Base-by-base conservation (phyloP, 73 alveolate species). In the Symbiodinium natans region DNA sequence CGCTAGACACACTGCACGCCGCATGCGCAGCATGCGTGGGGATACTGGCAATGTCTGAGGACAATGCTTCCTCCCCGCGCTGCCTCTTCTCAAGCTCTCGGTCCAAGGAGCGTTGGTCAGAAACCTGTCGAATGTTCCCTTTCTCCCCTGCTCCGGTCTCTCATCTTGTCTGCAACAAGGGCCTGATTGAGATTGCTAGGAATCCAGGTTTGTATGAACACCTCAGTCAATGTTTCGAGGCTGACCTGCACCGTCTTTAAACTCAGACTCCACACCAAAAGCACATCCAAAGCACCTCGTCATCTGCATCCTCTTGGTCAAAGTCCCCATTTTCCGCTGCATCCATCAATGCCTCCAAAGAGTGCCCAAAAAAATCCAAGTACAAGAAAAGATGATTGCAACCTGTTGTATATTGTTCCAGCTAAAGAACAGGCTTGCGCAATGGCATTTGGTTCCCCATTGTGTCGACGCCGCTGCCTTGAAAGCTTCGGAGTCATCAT, bases 131-230 rank as follows among this genome's bases (percentile, higher is more conserved):
- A 29, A 85, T 9, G 0, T 0, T n/a, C n/a, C n/a, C n/a, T n/a
- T n/a, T n/a, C n/a, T n/a, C n/a, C n/a, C n/a, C n/a, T 42, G 40
- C n/a, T 1, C 41, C n/a, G 75, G n/a, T 9, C 34, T 21, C 29
- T 36, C 68, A 54, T 31, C 25, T 23, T 11, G 43, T 21, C 63
- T 19, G 56, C 85, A 36, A 13, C 27, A 52, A 21, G 21, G 33
- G 39, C 98, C 98, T 93, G 99, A 84, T 93, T 77, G 80, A 93
- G 80, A 48, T 93, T 83, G 75, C 93, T 74, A 21, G 99, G 99
- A 27, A 93, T 93, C 99, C 99, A 93, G 40, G 99, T 93, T 41
- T 52, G 73, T 19, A 93, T 56, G 33, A 93, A 93, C 23, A 80
- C 86, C 93, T 39, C 23, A 39, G 21, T 1, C 34, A 46, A 27